Conservation (phyloP, 176 grass and related monocot genomes). For the Leersia perrieri region DNA sequence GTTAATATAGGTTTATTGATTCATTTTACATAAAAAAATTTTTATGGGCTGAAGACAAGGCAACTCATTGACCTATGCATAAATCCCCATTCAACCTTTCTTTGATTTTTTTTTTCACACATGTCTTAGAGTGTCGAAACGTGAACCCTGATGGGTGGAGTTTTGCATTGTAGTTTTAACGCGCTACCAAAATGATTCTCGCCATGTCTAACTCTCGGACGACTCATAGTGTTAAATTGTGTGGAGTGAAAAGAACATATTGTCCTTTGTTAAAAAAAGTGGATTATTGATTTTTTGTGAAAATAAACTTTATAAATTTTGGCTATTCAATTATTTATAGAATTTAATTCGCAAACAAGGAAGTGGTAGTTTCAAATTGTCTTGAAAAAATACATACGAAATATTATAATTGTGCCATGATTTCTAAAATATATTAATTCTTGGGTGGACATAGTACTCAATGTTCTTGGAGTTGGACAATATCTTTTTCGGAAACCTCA, state of each 20-base stretch:
- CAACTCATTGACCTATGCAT: no score
- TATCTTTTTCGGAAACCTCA: neutral
- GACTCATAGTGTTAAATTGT: no score
- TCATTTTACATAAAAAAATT: no score
- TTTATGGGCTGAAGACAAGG: no score
- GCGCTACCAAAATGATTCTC: no score
- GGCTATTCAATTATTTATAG: neutral
- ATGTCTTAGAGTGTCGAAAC: no score
- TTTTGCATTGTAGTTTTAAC: no score
- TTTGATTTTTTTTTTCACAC: no score
- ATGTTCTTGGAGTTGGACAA: neutral
- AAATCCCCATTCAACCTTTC: no score
- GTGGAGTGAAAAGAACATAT: no score
- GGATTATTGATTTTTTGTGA: neutral
- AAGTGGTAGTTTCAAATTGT: neutral
- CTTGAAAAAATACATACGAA: neutral
- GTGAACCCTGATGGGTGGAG: no score
- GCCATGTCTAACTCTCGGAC: no score
- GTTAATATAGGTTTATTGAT: neutral
- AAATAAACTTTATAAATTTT: neutral
- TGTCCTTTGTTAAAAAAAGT: neutral
- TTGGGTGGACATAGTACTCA: neutral
- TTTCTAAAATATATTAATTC: neutral
- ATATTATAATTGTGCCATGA: neutral
- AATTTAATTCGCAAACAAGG: neutral